Evolutionary conservation across 208 protist genomes (phyloP).

Genomic region (Leishmania mexicana): DNA sequence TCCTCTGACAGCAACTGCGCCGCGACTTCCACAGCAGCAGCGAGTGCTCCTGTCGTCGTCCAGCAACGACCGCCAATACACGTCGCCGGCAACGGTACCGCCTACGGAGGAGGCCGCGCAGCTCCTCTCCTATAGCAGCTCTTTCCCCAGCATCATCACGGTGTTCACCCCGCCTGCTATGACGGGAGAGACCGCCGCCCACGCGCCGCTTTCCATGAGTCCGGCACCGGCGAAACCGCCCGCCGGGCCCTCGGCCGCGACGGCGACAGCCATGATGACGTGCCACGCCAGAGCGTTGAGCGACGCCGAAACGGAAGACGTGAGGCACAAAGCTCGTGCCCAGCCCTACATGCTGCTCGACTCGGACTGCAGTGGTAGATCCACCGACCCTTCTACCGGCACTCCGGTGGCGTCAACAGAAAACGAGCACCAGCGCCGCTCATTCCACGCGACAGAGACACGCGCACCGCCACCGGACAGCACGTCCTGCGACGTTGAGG

Average conservation of each 20-base stretch:
- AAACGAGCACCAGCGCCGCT: no score
- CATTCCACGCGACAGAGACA: background rate
- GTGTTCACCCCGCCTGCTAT: background rate
- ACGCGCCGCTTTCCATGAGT: background rate
- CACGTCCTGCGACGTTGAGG: background rate
- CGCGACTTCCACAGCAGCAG: background rate
- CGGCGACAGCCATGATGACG: background rate
- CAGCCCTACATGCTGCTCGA: conserved; percentile 10
- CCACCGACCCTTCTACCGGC: background rate
- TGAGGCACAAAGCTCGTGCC: background rate
- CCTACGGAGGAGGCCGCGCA: background rate
- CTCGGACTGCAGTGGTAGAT: conserved; percentile 11
- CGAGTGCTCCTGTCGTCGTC: background rate
- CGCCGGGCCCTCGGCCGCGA: background rate
- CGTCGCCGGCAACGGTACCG: no score
- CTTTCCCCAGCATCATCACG: background rate
- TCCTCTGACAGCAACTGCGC: background rate
- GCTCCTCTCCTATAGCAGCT: conserved; percentile 2
- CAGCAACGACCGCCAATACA: background rate
- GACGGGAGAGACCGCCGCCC: background rate
- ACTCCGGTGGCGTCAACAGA: background rate
- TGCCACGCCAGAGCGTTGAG: background rate
- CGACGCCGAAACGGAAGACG: background rate
- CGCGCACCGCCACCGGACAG: background rate
- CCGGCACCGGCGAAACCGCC: conserved; percentile 7